Percentiles rank a stretch among this genome's conserved stretches.
These are phyloP conservation scores for Saxispiralis lemnorum DNA, from an alignment of 495 filamentous ascomycete genomes.

Conservation along the genomic window DNA sequence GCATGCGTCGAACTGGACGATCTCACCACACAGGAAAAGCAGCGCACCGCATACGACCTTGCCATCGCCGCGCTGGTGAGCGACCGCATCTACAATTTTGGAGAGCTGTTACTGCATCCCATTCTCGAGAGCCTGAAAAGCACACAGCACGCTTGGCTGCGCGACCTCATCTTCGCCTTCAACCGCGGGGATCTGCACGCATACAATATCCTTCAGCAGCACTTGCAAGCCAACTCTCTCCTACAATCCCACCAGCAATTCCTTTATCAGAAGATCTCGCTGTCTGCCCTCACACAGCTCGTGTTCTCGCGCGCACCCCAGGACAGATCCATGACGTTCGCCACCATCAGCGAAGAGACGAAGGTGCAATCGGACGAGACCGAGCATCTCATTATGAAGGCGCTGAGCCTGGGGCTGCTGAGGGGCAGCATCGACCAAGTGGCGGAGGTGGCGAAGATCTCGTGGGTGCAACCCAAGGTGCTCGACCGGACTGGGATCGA, in stretches of 20 bases:
- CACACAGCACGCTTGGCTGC: slow-evolving; percentile 60
- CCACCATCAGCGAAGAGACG: slow-evolving; percentile 73
- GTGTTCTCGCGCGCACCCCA: slow-evolving; percentile 92
- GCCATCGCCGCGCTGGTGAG: slow-evolving; percentile 81
- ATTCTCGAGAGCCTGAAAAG: slow-evolving; percentile 69
- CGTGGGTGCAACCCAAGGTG: slow-evolving; percentile 97
- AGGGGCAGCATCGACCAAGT: slow-evolving; percentile 93
- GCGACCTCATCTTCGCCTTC: slow-evolving; percentile 87
- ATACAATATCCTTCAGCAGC: slow-evolving; percentile 65
- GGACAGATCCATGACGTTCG: slow-evolving; percentile 82
- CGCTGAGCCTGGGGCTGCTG: slow-evolving; percentile 76
- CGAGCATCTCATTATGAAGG: slow-evolving; percentile 97
- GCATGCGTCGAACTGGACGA: slow-evolving; percentile 77
- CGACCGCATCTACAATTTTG: slow-evolving; percentile 95
- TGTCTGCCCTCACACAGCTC: slow-evolving; percentile 84
- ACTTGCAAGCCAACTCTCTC: slow-evolving; percentile 54
- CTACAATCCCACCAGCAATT: slow-evolving; percentile 62
- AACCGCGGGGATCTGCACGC: slow-evolving; percentile 85
- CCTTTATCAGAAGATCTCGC: slow-evolving; percentile 92
- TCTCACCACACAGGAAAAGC: slow-evolving; percentile 52
- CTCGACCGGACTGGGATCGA: slow-evolving; percentile 91
- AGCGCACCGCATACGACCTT: slow-evolving; percentile 75
- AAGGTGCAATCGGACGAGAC: slow-evolving; percentile 82
- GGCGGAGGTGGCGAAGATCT: slow-evolving; percentile 78
- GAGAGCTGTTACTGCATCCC: slow-evolving; percentile 91